A percentile compares a stretch with the other conserved stretches of the same genome.
phyloP scores from a whole-genome alignment of 164 flowering plant genomes.

The Brasenia schreberi region DNA sequence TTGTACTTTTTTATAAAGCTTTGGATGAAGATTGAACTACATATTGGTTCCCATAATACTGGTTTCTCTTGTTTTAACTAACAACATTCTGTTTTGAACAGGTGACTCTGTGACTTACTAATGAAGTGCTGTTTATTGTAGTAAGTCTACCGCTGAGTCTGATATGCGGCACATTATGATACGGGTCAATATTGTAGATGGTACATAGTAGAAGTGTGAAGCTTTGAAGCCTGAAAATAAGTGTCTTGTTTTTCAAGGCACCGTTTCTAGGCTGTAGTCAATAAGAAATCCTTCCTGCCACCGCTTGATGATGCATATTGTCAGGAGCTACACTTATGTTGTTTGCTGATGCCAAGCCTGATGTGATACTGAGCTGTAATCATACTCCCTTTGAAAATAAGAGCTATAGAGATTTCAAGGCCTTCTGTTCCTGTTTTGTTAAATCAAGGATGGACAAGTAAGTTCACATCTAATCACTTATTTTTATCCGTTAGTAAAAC shows the following conservation, averaged over 20 bases:
- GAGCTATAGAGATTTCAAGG: not conserved
- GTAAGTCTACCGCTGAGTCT: not conserved
- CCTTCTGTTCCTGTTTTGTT: slow-evolving; percentile 6
- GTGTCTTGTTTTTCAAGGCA: not conserved
- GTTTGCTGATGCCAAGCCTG: not conserved
- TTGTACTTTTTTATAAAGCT: too few species aligned
- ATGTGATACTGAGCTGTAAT: not conserved
- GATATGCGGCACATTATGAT: not conserved
- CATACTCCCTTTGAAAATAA: not conserved
- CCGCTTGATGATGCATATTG: not conserved
- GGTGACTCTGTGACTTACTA: not conserved
- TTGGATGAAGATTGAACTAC: too few species aligned
- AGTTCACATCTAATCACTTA: slow-evolving; percentile 4
- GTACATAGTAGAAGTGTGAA: not conserved
- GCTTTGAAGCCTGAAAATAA: not conserved
- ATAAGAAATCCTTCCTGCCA: not conserved
- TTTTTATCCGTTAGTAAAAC: not conserved
- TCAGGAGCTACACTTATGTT: not conserved
- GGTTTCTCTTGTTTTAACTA: not conserved
- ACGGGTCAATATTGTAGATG: not conserved
- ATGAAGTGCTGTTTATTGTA: not conserved
- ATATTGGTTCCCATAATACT: too few species aligned
- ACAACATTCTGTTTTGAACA: not conserved
- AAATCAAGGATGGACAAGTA: slow-evolving; percentile 70
- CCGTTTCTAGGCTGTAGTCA: not conserved